phyloP scores from a whole-genome alignment of 305 asterid species.

The Plantago lanceolata region DNA sequence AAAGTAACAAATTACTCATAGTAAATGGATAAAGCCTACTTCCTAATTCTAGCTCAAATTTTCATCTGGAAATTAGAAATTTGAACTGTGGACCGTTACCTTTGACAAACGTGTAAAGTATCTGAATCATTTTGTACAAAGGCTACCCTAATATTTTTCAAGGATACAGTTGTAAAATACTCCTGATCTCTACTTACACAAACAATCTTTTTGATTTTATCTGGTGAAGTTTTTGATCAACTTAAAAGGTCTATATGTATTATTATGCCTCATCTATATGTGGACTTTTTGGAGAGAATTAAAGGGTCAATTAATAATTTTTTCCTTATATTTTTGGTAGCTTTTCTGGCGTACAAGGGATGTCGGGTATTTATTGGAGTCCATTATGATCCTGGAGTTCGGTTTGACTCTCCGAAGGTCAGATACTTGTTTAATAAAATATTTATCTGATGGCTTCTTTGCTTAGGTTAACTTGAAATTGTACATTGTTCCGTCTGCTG shows the following conservation, averaged over 20 bases:
- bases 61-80: no score
- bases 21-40: no score
- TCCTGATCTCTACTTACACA: neutral
- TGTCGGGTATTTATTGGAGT: conserved; percentile 88
- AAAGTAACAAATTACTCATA: no score
- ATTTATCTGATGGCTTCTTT: conserved; percentile 14
- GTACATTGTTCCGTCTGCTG: neutral
- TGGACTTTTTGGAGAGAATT: neutral
- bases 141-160: neutral
- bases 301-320: conserved; percentile 6
- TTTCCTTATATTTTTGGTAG: conserved; percentile 36
- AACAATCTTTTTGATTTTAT: neutral
- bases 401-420: conserved; percentile 88
- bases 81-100: no score
- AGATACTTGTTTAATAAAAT: conserved; percentile 29
- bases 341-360: conserved; percentile 93
- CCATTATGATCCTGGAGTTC: conserved; percentile 87
- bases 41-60: no score
- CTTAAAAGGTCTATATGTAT: neutral
- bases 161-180: neutral
- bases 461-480: conserved; percentile 13
- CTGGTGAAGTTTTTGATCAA: neutral
- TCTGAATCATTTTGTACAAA: no score
- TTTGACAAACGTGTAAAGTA: no score
- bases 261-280: conserved; percentile 17